Conservation (phyloP, 2,329 filamentous ascomycete species). For the Aureobasidium zeae region DNA sequence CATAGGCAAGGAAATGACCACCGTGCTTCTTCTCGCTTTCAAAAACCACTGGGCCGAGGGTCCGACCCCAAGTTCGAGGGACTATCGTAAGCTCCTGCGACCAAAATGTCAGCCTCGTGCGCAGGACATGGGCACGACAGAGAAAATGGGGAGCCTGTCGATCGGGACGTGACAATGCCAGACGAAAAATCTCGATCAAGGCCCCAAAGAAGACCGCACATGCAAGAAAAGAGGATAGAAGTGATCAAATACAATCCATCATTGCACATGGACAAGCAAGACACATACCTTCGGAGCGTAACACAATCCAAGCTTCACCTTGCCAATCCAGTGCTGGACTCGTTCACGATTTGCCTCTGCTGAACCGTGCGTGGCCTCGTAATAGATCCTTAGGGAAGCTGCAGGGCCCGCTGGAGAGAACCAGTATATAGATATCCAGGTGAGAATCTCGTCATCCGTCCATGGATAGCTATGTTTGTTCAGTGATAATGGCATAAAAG, state of each 20-base stretch:
- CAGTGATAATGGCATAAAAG: no score
- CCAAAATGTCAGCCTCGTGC: neutral
- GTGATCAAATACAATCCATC: neutral
- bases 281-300: conserved; percentile 42
- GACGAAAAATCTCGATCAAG: neutral
- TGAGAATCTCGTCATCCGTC: conserved; percentile 67
- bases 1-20: conserved; percentile 52
- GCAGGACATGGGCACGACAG: neutral
- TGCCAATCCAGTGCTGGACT: conserved; percentile 35
- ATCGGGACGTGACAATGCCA: neutral
- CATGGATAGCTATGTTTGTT: conserved; percentile 61
- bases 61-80: conserved; percentile 49
- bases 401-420: conserved; percentile 62
- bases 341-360: conserved; percentile 24
- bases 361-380: conserved; percentile 47
- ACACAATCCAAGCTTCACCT: conserved; percentile 44
- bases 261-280: neutral
- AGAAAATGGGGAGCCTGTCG: neutral
- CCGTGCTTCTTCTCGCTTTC: conserved; percentile 41
- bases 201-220: neutral
- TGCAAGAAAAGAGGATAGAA: neutral
- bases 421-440: conserved; percentile 65
- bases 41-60: conserved; percentile 50
- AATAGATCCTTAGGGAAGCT: conserved; percentile 62
- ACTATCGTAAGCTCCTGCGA: conserved; percentile 43